Base-by-base conservation (phyloP, 164 flowering plant species). In the Tetrastigma voinierianum region DNA sequence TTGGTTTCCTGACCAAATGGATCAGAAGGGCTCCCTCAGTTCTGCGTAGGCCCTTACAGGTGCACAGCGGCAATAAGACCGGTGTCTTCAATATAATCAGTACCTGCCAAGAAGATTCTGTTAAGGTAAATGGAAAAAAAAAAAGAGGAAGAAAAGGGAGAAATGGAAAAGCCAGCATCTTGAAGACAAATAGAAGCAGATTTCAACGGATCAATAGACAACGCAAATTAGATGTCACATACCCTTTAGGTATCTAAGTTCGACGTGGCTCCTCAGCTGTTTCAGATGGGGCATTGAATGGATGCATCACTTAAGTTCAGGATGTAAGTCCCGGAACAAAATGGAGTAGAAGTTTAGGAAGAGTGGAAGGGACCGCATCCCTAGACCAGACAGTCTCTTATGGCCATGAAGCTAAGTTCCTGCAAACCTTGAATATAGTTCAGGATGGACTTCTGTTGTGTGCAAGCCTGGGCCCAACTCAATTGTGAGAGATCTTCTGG, bases 381-480 rank as follows among this genome's bases (percentile, higher is more conserved):
- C 90, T 66, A 94, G 87, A 17, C 96, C 98, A 66, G 97, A 94
- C 54, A 94, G 77, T 69, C 86, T 79, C 82, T 75, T 83, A 43
- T 91, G 83, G 77, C 74, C 47, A 77, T 72, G 78, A 96, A 91
- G 25, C 74, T 70, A 81, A 21, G 96, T 93, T 57, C 78, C 83
- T 6, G 78, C 67, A 54, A 94, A 74, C 65, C 75, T 82, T 16
- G 85, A 69, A 66, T 81, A 84, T 19, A 83, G 74, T 58, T 94
- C 96, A 1, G 88, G 72, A 13, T 79, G 81, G 61, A 83, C 62
- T 55, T 94, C 97, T 3, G 89, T 79, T 0, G 83, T 69, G 48
- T 71, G 91, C 20, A 81, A 77, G 43, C 97, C 98, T 0, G 96
- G 84, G 59, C 98, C 97, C 14, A 94, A 74, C 67, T 91, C 98